phyloP scores from a whole-genome alignment of 345 rosid species.

The Psidium guajava region DNA sequence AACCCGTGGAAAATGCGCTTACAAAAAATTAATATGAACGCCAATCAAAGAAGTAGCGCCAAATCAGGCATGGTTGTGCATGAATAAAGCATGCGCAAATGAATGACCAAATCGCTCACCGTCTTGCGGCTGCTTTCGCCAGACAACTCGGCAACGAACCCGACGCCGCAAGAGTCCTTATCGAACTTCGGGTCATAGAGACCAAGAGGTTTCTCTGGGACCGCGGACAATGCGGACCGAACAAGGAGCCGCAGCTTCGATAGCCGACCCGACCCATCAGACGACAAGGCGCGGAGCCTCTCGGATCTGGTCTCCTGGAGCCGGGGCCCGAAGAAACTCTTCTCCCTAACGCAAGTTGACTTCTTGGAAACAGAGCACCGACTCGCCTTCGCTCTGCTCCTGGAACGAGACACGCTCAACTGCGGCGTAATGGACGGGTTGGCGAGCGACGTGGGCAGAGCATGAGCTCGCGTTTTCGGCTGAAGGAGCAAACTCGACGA shows the following conservation, averaged over 20 bases:
- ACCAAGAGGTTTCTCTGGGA: slow-evolving; percentile 93
- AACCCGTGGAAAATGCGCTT: neutral
- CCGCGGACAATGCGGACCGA: slow-evolving; percentile 63
- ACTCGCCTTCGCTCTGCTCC: neutral
- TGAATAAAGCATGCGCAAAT: neutral
- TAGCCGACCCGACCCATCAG: slow-evolving; percentile 67
- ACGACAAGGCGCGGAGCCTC: slow-evolving; percentile 55
- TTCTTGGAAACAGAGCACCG: slow-evolving; percentile 24
- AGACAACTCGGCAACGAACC: slow-evolving; percentile 92
- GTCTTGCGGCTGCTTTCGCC: slow-evolving; percentile 83
- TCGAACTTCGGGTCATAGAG: slow-evolving; percentile 88
- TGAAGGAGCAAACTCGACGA: slow-evolving; percentile 3
- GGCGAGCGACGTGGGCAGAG: neutral
- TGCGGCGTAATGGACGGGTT: slow-evolving; percentile 18
- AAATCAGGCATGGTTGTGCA: neutral
- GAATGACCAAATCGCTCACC: slow-evolving; percentile 13
- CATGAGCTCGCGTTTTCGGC: neutral
- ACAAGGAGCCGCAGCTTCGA: slow-evolving; percentile 68
- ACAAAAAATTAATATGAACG: neutral
- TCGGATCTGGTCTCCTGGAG: slow-evolving; percentile 38
- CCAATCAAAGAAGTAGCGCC: neutral
- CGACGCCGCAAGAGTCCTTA: slow-evolving; percentile 98
- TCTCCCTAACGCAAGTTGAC: slow-evolving; percentile 19
- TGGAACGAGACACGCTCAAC: slow-evolving; percentile 11
- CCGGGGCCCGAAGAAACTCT: slow-evolving; percentile 38